phyloP scores from a whole-genome alignment of 2,329 filamentous ascomycete genomes.

The Claviceps lovelessii region DNA sequence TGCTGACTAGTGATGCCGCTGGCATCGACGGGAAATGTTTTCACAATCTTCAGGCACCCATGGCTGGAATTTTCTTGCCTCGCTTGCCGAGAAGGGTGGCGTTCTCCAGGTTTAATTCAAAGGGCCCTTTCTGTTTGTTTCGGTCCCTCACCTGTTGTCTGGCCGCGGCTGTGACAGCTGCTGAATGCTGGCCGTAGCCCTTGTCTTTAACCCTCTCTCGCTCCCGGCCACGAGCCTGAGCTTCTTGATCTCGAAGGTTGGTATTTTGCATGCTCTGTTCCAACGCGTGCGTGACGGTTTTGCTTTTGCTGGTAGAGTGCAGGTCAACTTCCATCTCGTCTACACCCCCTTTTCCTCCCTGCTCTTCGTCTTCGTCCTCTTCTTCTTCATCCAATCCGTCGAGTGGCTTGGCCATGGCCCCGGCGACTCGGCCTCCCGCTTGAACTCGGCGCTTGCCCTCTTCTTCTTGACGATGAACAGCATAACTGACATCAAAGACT shows the following conservation, averaged over 20 bases:
- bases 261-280: slow-evolving; percentile 81
- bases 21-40: not conserved
- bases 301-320: slow-evolving; percentile 32
- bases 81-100: slow-evolving; percentile 73
- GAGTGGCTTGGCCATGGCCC: slow-evolving; percentile 39
- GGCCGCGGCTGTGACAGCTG: slow-evolving; percentile 69
- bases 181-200: slow-evolving; percentile 82
- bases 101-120: slow-evolving; percentile 84
- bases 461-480: slow-evolving; percentile 91
- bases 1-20: not conserved
- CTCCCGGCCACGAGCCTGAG: slow-evolving; percentile 19
- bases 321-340: slow-evolving; percentile 50
- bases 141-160: slow-evolving; percentile 60
- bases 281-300: slow-evolving; percentile 48
- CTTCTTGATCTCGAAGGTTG: slow-evolving; percentile 45
- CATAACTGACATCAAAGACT: slow-evolving; percentile 96
- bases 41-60: slow-evolving; percentile 18
- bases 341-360: not conserved
- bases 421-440: slow-evolving; percentile 57
- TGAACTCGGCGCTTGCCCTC: slow-evolving; percentile 86
- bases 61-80: slow-evolving; percentile 37
- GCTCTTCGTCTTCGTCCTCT: slow-evolving; percentile 23
- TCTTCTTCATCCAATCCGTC: slow-evolving; percentile 57
- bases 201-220: slow-evolving; percentile 27
- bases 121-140: slow-evolving; percentile 60